phyloP scores from a whole-genome alignment of 768 basidiomycete genomes.

The Tulasnella sp. region DNA sequence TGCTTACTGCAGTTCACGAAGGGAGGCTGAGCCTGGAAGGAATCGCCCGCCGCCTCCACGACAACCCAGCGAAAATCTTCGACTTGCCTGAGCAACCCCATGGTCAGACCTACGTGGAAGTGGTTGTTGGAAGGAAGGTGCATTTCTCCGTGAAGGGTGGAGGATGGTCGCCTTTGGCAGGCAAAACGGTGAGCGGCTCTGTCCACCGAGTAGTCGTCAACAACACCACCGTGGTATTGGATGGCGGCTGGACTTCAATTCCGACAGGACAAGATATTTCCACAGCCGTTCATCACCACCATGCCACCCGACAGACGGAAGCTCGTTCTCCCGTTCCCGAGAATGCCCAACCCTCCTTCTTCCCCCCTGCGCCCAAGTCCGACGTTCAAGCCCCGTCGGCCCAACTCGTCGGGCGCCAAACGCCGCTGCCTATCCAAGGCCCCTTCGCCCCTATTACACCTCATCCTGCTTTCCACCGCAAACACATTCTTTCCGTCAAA shows the following conservation, averaged over 20 bases:
- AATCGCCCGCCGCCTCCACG: conserved; percentile 75
- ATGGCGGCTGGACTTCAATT: conserved; percentile 63
- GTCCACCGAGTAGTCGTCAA: conserved; percentile 90
- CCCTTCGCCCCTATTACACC: conserved; percentile 49
- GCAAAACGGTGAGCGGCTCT: conserved; percentile 58
- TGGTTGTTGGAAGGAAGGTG: conserved; percentile 75
- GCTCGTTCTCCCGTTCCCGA: conserved; percentile 11
- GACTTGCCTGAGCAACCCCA: conserved; percentile 79
- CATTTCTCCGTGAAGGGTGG: conserved; percentile 49
- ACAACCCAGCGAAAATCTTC: conserved; percentile 91
- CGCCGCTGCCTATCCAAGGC: conserved; percentile 26
- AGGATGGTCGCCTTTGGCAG: conserved; percentile 81
- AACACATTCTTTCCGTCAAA: conserved; percentile 91
- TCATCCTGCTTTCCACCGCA: conserved; percentile 86
- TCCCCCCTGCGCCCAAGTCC: neutral
- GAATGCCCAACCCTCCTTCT: conserved; percentile 14
- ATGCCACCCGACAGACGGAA: neutral
- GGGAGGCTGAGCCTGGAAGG: conserved; percentile 78
- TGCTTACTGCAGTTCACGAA: conserved; percentile 78
- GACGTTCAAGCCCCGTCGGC: neutral
- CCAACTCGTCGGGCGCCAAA: neutral
- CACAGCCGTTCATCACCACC: conserved; percentile 31
- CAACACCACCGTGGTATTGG: conserved; percentile 82
- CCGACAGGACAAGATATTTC: conserved; percentile 72
- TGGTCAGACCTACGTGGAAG: conserved; percentile 71